Percentiles rank a stretch among this genome's conserved stretches.
Evolutionary conservation across 2,329 filamentous ascomycete species (phyloP).

Genomic region (Pyrenophora tritici-repentis): DNA sequence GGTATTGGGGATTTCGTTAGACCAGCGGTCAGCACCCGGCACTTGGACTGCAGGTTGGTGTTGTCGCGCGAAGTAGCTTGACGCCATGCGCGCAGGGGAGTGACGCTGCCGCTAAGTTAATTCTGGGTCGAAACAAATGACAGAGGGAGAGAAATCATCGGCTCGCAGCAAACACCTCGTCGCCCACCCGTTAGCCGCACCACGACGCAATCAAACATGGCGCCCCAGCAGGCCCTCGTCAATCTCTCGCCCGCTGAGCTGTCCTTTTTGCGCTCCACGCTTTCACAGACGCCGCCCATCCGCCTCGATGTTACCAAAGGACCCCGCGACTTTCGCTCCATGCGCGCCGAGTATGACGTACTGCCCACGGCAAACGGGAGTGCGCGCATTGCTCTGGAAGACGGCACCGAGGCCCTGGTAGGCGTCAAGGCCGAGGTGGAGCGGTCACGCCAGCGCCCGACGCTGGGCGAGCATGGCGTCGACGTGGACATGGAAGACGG

Average conservation of each 20-base stretch:
- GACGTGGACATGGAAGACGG: constrained; percentile 51
- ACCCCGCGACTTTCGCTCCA: constrained; percentile 84
- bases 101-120: constrained; percentile 21
- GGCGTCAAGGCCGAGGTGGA: constrained; percentile 96
- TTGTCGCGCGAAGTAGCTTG: constrained; percentile 27
- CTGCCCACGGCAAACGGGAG: constrained; percentile 89
- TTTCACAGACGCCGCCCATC: constrained; percentile 79
- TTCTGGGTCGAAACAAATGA: constrained; percentile 15
- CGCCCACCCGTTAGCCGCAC: constrained; percentile 10
- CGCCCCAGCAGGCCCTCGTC: constrained; percentile 57
- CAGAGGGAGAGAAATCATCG: constrained; percentile 12
- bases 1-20: not conserved
- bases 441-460: constrained; percentile 58
- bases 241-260: constrained; percentile 94
- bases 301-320: constrained; percentile 69
- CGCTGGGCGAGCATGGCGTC: constrained; percentile 18
- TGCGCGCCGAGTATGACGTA: constrained; percentile 88
- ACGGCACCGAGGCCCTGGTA: constrained; percentile 94
- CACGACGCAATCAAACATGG: constrained; percentile 29
- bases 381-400: constrained; percentile 89
- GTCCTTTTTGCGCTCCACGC: constrained; percentile 88
- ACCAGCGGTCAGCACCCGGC: constrained; percentile 26
- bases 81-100: constrained; percentile 18
- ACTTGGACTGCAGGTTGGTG: constrained; percentile 32
- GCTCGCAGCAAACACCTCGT: constrained; percentile 11